Conservation (phyloP, 225 moss, liverwort and hornwort species). For the Straminergon stramineum region DNA sequence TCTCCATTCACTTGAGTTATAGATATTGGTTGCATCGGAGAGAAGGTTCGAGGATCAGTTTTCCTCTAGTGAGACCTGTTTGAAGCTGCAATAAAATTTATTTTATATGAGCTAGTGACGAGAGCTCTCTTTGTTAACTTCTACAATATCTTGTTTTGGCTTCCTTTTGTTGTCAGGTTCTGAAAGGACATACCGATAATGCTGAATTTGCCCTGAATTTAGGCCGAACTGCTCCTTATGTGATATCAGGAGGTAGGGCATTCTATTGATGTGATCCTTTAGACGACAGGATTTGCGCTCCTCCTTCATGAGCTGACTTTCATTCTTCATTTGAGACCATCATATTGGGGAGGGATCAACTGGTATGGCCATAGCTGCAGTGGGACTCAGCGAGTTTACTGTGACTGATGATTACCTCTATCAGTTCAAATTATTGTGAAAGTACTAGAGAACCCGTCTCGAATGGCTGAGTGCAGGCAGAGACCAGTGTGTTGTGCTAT, state of each 20-base stretch:
- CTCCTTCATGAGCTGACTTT: not conserved
- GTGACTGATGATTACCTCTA: not conserved
- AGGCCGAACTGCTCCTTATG: conserved; percentile 66
- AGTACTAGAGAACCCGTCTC: not conserved
- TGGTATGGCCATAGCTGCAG: not conserved
- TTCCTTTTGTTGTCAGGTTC: conserved; percentile 39
- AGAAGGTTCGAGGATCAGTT: not conserved
- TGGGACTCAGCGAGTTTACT: not conserved
- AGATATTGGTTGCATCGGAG: not conserved
- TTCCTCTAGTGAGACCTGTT: not conserved
- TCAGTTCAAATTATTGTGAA: not conserved
- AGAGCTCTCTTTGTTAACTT: not conserved
- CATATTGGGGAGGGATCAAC: not conserved
- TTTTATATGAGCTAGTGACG: not conserved
- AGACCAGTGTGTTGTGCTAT: conserved; percentile 71
- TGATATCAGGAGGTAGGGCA: conserved; percentile 76
- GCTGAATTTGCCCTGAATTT: conserved; percentile 91
- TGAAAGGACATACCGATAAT: conserved; percentile 77
- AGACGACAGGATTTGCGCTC: not conserved
- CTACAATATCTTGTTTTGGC: not conserved
- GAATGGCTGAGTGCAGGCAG: conserved; percentile 45
- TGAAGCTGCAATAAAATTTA: not conserved
- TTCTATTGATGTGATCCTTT: not conserved
- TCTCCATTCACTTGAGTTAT: not conserved
- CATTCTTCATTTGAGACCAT: not conserved